Base-by-base conservation (phyloP, 495 filamentous ascomycete genomes). In the Eremomyces bilateralis region DNA sequence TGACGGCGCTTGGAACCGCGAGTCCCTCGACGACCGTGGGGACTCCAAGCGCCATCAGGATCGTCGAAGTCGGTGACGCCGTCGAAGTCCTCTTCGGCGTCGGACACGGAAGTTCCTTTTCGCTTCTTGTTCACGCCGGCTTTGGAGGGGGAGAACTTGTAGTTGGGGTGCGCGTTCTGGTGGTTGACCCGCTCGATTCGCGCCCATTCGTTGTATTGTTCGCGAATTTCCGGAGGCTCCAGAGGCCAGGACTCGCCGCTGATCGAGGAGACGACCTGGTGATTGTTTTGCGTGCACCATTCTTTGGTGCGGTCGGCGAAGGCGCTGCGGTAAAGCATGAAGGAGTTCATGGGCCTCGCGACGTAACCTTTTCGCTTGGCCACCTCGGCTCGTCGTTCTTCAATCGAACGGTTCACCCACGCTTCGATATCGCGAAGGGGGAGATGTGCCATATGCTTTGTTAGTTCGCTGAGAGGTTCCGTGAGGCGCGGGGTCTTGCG, bases 271-370 rank as follows among this genome's bases (percentile, higher is more conserved):
- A 97, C 80, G 15, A 90, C 63, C 49, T 97, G 88, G 47, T 95
- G 85, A 56, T 95, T 94, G 54, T 83, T 85, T 46, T 91, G 76
- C 5, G 67, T 58, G 40, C 79, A 77, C 67, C 72, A 81, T 27
- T 66, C 54, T 53, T 94, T 94, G 36, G 76, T 76, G 3, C 83
- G 66, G 27, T 85, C 80, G 17, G 85, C 76, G 46, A 77, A 95
- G 3, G 85, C 81, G 32, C 84, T 92, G 5, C 90, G 76, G 52
- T 97, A 97, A 18, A 97, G 64, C 80, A 97, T 95, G 63, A 95
- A 97, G 1, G 82, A 84, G 49, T 97, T 97, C 78, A 94, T 95
- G 1, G 88, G 88, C 21, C 88, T 62, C 41, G 84, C 80, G 37
- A 97, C 64, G 45, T 82, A 80, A 2, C 79, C 79, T 20, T 79